Evolutionary conservation across 352 stramenopile species (phyloP).

Genomic region (Phytophthora foliorum): DNA sequence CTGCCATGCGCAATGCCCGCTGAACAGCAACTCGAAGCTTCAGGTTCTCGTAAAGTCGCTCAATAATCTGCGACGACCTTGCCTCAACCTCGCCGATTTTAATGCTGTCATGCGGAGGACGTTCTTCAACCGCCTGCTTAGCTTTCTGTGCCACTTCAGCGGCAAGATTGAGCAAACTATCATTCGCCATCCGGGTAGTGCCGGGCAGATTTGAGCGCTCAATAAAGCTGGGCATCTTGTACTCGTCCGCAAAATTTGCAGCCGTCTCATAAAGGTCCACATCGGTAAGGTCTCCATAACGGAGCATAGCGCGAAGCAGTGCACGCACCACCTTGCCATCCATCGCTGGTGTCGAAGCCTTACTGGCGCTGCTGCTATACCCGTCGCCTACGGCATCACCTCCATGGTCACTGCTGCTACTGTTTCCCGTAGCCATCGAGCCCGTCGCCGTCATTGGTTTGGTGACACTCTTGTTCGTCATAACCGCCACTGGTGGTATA

Average conservation of each 20-base stretch:
- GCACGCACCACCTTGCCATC: conserved; percentile 80
- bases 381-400: conserved; percentile 44
- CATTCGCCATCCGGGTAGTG: conserved; percentile 64
- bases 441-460: conserved; percentile 41
- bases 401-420: conserved; percentile 52
- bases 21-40: conserved; percentile 88
- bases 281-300: conserved; percentile 85
- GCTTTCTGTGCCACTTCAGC: conserved; percentile 70
- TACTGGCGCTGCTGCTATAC: conserved; percentile 47
- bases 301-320: conserved; percentile 73
- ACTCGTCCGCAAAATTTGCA: conserved; percentile 79
- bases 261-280: conserved; percentile 64
- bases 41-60: conserved; percentile 88
- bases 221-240: conserved; percentile 82
- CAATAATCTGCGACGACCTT: conserved; percentile 77
- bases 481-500: conserved; percentile 65
- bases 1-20: conserved; percentile 62
- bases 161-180: conserved; percentile 65
- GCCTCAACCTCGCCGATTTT: conserved; percentile 85
- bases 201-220: conserved; percentile 65
- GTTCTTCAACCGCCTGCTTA: conserved; percentile 57
- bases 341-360: conserved; percentile 25
- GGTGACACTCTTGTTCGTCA: conserved; percentile 50
- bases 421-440: conserved; percentile 30
- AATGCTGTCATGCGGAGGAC: conserved; percentile 71